Base-by-base conservation (phyloP, 331 rosid species). In the Arachis monticola region DNA sequence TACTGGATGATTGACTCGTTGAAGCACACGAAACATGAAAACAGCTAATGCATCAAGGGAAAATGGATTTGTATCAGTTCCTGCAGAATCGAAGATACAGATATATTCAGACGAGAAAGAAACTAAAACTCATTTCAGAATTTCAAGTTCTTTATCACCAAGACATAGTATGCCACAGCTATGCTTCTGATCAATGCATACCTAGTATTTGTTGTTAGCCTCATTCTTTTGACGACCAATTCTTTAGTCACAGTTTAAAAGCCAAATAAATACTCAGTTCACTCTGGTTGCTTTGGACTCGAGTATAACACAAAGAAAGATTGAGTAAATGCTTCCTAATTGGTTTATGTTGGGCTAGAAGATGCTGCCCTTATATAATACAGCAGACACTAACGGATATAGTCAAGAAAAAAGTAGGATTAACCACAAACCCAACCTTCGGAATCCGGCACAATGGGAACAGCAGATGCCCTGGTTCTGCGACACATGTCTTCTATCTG, bases 31-130 rank as follows among this genome's bases (percentile, higher is more conserved):
- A 69, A 71, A 86, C 84, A 92, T 78, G 82, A 92, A 92, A 59
- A 92, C 87, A 32, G 93, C 90, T 85, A 94, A 83, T 30, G 97
- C 91, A 46, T 90, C 97, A 61, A 90, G 89, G 60, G 99, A 92
- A 83, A 88, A 92, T 13, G 99, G 99, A 77, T 94, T 94, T 75
- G 96, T 82, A 82, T 90, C 88, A 45, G 97, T 94, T 83, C 99
- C 99, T 94, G 90, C 85, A 85, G 51, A 64, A 73, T 3, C 69
- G 14, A 73, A 46, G 12, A 63, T 11, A 38, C 46, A 64, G 67
- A 74, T 48, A 60, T 38, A 78, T 48, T 75, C 14, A 64, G 65
- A 67, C 74, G 59, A 60, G 58, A 57, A 47, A 11, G 70, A 70
- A 50, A 44, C 51, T 40, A 73, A 70, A 51, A 67, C 41, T 3